Conservation (phyloP, 2,329 filamentous ascomycete species). For the Cordyceps cateniannulata region DNA sequence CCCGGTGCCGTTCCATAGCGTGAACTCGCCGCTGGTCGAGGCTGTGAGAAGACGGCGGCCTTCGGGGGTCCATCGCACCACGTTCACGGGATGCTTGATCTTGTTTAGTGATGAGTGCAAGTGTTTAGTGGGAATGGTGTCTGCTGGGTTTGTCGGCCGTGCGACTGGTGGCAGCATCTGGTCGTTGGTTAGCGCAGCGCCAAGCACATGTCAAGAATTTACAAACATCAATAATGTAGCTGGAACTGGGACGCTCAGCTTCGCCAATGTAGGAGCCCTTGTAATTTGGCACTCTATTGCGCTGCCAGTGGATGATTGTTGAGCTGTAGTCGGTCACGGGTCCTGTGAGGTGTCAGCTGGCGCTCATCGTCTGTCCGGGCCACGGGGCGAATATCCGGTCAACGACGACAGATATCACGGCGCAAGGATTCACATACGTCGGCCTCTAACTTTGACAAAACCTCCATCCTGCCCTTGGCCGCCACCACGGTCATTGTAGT, state of each 20-base stretch:
- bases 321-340: slow-evolving; percentile 91
- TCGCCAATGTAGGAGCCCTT: slow-evolving; percentile 67
- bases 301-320: slow-evolving; percentile 87
- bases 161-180: slow-evolving; percentile 84
- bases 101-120: slow-evolving; percentile 98
- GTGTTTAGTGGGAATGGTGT: slow-evolving; percentile 89
- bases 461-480: slow-evolving; percentile 36
- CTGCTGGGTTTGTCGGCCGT: slow-evolving; percentile 65
- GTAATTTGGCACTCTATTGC: slow-evolving; percentile 63
- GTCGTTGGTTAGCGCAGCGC: slow-evolving; percentile 16
- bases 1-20: slow-evolving; percentile 95
- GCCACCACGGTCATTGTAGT: slow-evolving; percentile 36
- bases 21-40: slow-evolving; percentile 95
- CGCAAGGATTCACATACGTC: slow-evolving; percentile 36
- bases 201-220: not conserved
- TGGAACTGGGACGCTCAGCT: slow-evolving; percentile 75
- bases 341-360: slow-evolving; percentile 42
- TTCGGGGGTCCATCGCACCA: slow-evolving; percentile 96
- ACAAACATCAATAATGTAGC: slow-evolving; percentile 82
- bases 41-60: slow-evolving; percentile 86
- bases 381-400: not conserved
- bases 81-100: slow-evolving; percentile 93
- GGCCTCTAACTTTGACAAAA: slow-evolving; percentile 43
- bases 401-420: not conserved
- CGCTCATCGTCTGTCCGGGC: not conserved